phyloP scores from a whole-genome alignment of 2,329 filamentous ascomycete species.

The Emericellopsis cladophorae region DNA sequence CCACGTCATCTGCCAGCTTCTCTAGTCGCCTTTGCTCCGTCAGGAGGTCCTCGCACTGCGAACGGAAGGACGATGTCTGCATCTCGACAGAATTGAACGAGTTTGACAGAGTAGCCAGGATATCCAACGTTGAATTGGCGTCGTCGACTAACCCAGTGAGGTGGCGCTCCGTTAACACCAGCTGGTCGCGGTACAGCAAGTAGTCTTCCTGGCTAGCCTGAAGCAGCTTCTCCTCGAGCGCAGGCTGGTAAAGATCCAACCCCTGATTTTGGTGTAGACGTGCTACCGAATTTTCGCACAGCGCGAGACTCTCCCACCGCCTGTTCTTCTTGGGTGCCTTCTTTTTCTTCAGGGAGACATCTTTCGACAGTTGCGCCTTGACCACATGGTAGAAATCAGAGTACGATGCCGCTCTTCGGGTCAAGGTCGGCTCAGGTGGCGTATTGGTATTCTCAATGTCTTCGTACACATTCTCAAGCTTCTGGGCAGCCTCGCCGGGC shows the following conservation, averaged over 20 bases:
- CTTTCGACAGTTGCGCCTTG: conserved; percentile 41
- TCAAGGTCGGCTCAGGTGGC: conserved; percentile 53
- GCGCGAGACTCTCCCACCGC: conserved; percentile 37
- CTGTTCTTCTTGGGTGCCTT: conserved; percentile 24
- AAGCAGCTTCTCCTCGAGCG: conserved; percentile 35
- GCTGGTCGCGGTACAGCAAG: conserved; percentile 67
- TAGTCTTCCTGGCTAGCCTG: conserved; percentile 80
- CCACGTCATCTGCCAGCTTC: conserved; percentile 69
- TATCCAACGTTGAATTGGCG: conserved; percentile 60
- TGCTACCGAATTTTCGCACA: conserved; percentile 9
- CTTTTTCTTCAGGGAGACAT: conserved; percentile 26
- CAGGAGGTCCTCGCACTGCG: conserved; percentile 80
- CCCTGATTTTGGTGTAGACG: not conserved
- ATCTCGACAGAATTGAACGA: conserved; percentile 80
- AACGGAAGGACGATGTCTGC: conserved; percentile 87
- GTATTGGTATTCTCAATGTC: conserved; percentile 39
- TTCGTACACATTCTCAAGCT: conserved; percentile 46
- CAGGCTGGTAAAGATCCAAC: conserved; percentile 4
- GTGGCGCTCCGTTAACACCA: conserved; percentile 69
- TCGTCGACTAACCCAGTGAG: conserved; percentile 67
- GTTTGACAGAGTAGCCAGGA: conserved; percentile 67
- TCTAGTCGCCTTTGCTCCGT: conserved; percentile 70
- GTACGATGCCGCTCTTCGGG: conserved; percentile 59
- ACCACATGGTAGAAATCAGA: conserved; percentile 62
- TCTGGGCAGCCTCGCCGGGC: conserved; percentile 32